Evolutionary conservation across 225 moss, liverwort and hornwort genomes (phyloP).

Genomic region (Marchantia paleacea): DNA sequence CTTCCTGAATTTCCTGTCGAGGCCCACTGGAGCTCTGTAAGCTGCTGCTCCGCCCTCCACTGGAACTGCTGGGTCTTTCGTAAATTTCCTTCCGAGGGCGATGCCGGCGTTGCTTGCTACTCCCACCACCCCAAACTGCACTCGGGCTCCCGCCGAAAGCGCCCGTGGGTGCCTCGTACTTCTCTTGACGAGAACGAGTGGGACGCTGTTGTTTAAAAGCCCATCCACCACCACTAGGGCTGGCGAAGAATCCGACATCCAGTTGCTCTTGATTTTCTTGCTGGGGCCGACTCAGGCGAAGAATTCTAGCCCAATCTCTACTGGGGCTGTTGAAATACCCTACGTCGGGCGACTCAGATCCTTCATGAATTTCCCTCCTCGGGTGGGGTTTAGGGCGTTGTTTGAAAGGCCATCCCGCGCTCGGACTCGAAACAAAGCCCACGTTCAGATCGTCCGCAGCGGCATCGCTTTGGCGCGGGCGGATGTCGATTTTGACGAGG

Average conservation of each 20-base stretch:
- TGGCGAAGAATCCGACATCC: not conserved
- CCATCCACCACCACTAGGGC: not conserved
- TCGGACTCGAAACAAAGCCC: not conserved
- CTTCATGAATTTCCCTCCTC: not conserved
- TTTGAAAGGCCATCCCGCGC: not conserved
- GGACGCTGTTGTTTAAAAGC: not conserved
- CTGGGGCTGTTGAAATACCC: slow-evolving; percentile 3
- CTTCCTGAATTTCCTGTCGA: not conserved
- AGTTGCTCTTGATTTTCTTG: not conserved
- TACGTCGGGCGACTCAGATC: slow-evolving; percentile 3
- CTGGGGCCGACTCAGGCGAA: not conserved
- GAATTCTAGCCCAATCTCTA: not conserved
- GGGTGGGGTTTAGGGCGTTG: not conserved
- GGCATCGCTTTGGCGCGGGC: not conserved
- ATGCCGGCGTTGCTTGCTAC: not conserved
- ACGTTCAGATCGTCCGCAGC: not conserved
- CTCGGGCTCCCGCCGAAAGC: not conserved
- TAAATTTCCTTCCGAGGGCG: not conserved
- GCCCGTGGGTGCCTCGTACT: not conserved
- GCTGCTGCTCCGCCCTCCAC: not conserved
- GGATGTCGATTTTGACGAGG: slow-evolving; percentile 16
- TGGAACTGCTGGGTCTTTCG: not conserved
- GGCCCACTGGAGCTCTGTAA: not conserved
- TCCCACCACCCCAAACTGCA: not conserved
- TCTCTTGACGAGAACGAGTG: not conserved